Percentiles rank a stretch among this genome's conserved stretches.
Evolutionary conservation across 2,329 filamentous ascomycete genomes (phyloP).

Genomic region (Neoscytalidium dimidiatum): DNA sequence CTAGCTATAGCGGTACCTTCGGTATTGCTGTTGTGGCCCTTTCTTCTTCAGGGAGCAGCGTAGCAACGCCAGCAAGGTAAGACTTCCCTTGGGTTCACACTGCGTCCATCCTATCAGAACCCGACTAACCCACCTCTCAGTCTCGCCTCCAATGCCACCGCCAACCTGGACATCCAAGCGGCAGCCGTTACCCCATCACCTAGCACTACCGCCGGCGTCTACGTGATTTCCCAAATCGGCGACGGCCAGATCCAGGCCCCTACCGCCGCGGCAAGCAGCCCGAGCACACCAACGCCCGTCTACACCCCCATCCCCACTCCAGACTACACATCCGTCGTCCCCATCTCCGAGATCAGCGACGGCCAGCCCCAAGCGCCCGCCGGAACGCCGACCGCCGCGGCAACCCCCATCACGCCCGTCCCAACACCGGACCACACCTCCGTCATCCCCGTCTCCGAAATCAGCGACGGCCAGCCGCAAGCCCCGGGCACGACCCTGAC

Average conservation of each 20-base stretch:
- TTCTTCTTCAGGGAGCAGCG: not conserved
- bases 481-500: conserved; percentile 4
- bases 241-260: conserved; percentile 23
- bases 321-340: not conserved
- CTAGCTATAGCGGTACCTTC: not conserved
- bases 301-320: not conserved
- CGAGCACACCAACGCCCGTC: not conserved
- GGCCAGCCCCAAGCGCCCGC: conserved; percentile 22
- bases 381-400: not conserved
- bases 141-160: not conserved
- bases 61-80: not conserved
- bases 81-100: no score
- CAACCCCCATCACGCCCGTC: not conserved
- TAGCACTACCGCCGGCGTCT: not conserved
- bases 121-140: not conserved
- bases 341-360: conserved; percentile 20
- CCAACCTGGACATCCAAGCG: not conserved
- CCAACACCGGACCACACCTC: not conserved
- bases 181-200: not conserved
- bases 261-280: not conserved
- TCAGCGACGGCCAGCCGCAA: conserved; percentile 32
- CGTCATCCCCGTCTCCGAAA: conserved; percentile 27
- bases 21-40: not conserved
- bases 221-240: conserved; percentile 18
- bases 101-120: not conserved